Conservation (phyloP, 2,329 filamentous ascomycete genomes). For the Fusarium incarnatum region DNA sequence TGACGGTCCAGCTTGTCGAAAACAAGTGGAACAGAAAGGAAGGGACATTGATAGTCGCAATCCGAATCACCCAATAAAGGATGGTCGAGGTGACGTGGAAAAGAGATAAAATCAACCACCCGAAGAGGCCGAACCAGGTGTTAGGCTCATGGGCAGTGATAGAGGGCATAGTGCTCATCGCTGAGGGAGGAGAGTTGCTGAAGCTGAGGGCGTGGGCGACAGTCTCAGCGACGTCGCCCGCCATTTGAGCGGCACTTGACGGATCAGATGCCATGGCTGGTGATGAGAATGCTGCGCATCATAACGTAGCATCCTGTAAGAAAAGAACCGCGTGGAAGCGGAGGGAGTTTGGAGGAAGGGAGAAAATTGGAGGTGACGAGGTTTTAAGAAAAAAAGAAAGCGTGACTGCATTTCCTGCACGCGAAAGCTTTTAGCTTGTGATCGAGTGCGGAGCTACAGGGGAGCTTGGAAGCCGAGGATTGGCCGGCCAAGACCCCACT, state of each 20-base stretch:
- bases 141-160: conserved; percentile 55
- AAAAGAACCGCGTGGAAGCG: conserved; percentile 42
- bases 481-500: conserved; percentile 33
- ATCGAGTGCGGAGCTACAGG: conserved; percentile 44
- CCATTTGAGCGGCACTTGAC: conserved; percentile 53
- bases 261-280: conserved; percentile 57
- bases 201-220: conserved; percentile 50
- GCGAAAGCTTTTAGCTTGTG: conserved; percentile 47
- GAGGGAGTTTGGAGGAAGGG: conserved; percentile 32
- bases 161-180: conserved; percentile 52
- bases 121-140: conserved; percentile 70
- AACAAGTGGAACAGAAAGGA: conserved; percentile 90
- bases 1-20: conserved; percentile 94
- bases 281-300: conserved; percentile 46
- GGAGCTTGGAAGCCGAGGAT: conserved; percentile 45
- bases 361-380: conserved; percentile 28
- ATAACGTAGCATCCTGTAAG: conserved; percentile 53
- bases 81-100: conserved; percentile 68
- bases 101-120: conserved; percentile 64
- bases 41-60: conserved; percentile 88
- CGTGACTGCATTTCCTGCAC: conserved; percentile 30
- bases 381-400: conserved; percentile 43
- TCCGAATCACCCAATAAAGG: conserved; percentile 83
- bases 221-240: conserved; percentile 50
- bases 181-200: conserved; percentile 52